Conservation (phyloP, 352 stramenopile species). For the Globisporangium orthogonon region DNA sequence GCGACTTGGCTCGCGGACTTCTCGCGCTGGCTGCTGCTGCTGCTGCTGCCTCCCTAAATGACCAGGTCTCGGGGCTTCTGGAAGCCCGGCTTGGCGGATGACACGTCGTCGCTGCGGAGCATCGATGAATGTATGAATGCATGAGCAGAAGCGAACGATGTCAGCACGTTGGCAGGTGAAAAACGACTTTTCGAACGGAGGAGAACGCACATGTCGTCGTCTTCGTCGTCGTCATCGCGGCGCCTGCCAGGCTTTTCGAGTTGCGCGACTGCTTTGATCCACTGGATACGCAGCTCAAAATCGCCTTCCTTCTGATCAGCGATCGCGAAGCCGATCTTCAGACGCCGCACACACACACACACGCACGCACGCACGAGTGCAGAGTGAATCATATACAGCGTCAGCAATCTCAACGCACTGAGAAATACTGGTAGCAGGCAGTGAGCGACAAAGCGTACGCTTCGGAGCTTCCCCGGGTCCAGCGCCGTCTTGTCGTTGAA, state of each 20-base stretch:
- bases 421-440: too few species aligned
- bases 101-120: slow-evolving; percentile 21
- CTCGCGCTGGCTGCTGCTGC: too few species aligned
- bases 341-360: neutral
- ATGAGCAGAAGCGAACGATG: neutral
- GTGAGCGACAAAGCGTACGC: slow-evolving; percentile 23
- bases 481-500: slow-evolving; percentile 69
- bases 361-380: neutral
- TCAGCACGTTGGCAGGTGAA: neutral
- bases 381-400: too few species aligned
- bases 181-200: too few species aligned
- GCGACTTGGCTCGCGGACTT: neutral
- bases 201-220: slow-evolving; percentile 2
- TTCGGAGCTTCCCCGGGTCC: slow-evolving; percentile 69
- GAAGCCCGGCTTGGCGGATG: slow-evolving; percentile 29
- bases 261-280: slow-evolving; percentile 80
- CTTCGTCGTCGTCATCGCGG: slow-evolving; percentile 20
- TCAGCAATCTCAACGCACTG: neutral
- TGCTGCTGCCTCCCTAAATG: slow-evolving; percentile 30
- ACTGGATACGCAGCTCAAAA: slow-evolving; percentile 79
- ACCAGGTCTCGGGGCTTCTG: slow-evolving; percentile 55
- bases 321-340: slow-evolving; percentile 77
- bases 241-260: slow-evolving; percentile 27
- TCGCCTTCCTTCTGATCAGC: slow-evolving; percentile 82
- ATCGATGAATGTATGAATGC: neutral